A percentile compares a stretch with the other conserved stretches of the same genome.
phyloP scores from a whole-genome alignment of 345 rosid species.

The Populus euphratica region DNA sequence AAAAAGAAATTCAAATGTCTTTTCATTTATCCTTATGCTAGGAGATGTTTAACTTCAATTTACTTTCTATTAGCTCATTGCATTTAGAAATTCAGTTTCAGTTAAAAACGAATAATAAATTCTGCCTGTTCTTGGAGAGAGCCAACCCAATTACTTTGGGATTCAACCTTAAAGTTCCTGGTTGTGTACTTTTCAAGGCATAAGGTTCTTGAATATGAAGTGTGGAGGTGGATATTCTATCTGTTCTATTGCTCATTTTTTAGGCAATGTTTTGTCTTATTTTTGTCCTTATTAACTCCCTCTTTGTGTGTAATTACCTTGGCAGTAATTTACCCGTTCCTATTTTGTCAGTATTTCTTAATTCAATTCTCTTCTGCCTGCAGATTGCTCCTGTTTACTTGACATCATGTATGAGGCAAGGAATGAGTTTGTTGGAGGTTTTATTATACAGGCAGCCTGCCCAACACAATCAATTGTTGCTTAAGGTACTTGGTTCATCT shows the following conservation, averaged over 20 bases:
- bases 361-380: conserved; percentile 7
- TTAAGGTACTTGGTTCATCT: conserved; percentile 52
- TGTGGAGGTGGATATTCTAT: neutral
- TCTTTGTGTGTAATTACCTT: neutral
- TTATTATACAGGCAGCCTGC: conserved; percentile 76
- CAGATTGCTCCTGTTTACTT: conserved; percentile 96
- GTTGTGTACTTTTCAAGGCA: neutral
- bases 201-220: neutral
- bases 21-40: neutral
- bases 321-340: neutral
- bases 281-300: neutral
- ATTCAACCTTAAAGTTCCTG: neutral
- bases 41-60: neutral
- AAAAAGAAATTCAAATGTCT: neutral
- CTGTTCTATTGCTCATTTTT: neutral
- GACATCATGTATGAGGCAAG: conserved; percentile 81
- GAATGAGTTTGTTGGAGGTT: conserved; percentile 70
- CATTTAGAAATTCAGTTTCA: neutral
- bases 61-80: neutral
- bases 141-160: too few species aligned
- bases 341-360: neutral
- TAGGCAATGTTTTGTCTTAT: neutral
- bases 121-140: too few species aligned
- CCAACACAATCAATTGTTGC: conserved; percentile 53
- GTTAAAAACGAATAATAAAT: too few species aligned